Percentiles rank a stretch among this genome's conserved stretches.
These are phyloP conservation scores for Cytidiella melzeri DNA, from an alignment of 768 basidiomycete genomes.

Conservation along the genomic window DNA sequence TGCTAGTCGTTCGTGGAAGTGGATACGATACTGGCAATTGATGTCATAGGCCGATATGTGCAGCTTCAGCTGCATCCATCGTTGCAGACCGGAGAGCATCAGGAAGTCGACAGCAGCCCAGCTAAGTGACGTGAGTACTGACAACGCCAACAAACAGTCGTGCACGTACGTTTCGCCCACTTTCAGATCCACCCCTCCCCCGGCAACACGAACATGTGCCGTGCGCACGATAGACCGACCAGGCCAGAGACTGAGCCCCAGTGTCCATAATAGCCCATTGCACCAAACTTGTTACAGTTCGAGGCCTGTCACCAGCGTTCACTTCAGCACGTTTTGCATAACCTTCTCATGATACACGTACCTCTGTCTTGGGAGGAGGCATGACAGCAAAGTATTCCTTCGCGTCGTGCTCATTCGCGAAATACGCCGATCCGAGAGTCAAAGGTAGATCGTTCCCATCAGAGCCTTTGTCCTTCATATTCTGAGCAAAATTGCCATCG, in stretches of 20 bases:
- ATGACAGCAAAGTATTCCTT: neutral
- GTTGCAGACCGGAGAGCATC: slow-evolving; percentile 7
- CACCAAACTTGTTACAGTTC: slow-evolving; percentile 15
- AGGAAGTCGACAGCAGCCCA: slow-evolving; percentile 12
- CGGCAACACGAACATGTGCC: slow-evolving; percentile 14
- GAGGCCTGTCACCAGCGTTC: neutral
- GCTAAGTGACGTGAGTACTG: slow-evolving; percentile 1
- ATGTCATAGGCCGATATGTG: slow-evolving; percentile 21
- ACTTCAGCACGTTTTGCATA: neutral
- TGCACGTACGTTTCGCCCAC: slow-evolving; percentile 15
- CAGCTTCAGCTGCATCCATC: slow-evolving; percentile 6
- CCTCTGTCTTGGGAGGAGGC: slow-evolving; percentile 6
- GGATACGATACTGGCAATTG: slow-evolving; percentile 18
- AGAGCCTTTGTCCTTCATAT: slow-evolving; percentile 6
- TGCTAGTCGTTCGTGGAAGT: slow-evolving; percentile 8
- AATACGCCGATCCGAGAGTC: slow-evolving; percentile 10
- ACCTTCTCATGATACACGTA: neutral
- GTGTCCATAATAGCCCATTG: slow-evolving; percentile 11
- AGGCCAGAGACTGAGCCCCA: slow-evolving; percentile 12
- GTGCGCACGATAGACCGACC: slow-evolving; percentile 12
- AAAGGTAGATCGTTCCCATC: slow-evolving; percentile 12
- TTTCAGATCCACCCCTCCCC: slow-evolving; percentile 15
- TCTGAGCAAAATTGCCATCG: slow-evolving; percentile 15
- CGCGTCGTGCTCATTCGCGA: slow-evolving; percentile 10
- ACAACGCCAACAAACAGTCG: neutral